Evolutionary conservation across 2,329 filamentous ascomycete genomes (phyloP), one percentile per base, ranked within the genome.

Genomic region (Colletotrichum cordylinicola): DNA sequence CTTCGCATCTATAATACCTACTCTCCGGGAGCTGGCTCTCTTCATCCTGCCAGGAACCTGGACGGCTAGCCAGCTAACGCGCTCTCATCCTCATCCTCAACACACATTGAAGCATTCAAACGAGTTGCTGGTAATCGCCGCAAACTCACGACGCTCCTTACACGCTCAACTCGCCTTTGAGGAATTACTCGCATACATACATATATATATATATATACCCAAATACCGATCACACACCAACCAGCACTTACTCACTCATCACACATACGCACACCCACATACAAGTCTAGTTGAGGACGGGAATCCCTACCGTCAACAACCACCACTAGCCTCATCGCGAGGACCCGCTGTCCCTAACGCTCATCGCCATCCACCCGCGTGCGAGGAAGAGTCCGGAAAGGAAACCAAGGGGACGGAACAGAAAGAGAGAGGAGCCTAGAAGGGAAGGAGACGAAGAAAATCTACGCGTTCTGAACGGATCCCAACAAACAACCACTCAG

Each of bases 1-100:
- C 82, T 82, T 85, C 83, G 82, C 80, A 82, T 83, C 83, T 86
- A 85, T 85, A 85, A 85, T 82, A 83, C 64, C 33, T 78, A 62
- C 64, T 73, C 71, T 73, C 71, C 72, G 87, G 85, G 88, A 90
- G 88, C 89, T 89, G 89, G 89, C 86, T 89, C 88, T 90, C 87
- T 88, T 77, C 73, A 84, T 83, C 81, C 80, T 80, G 84, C 84
- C 82, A 82, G 82, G 83, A 85, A 84, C 84, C 82, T 82, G 82
- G 84, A 85, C 83, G 80, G 77, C 61, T 37, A 18, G 52, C 81
- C 84, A 84, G 83, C 82, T 83, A 80, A 15, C 80, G 82, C 82
- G 80, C 67, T 74, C 72, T 66, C 64, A 35, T 58, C 31, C 48
- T 48, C 61, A 68, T 35, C 43, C 43, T 52, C 43, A 52, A 52